A percentile compares a stretch with the other conserved stretches of the same genome.
phyloP scores from a whole-genome alignment of 495 filamentous ascomycete species.

The Penicillium alfredii region DNA sequence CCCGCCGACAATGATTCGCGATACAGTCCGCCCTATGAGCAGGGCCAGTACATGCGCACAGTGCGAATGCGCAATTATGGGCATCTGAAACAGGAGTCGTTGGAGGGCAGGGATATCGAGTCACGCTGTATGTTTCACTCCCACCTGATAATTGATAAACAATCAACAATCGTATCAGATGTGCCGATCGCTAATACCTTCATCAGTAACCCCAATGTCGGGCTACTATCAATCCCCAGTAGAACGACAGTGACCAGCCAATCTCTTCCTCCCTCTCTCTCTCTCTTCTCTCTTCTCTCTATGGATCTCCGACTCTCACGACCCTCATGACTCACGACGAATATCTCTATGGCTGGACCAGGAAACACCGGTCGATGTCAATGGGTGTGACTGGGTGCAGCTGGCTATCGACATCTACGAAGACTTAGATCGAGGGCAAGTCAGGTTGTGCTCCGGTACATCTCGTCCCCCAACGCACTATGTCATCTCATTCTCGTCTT shows the following conservation, averaged over 20 bases:
- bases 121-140: slow-evolving; percentile 26
- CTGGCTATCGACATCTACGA: no score
- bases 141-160: no score
- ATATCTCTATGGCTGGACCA: background rate
- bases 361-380: no score
- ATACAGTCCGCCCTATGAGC: slow-evolving; percentile 23
- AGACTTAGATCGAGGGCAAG: no score
- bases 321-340: slow-evolving; percentile 8
- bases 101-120: slow-evolving; percentile 24
- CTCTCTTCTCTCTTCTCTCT: background rate
- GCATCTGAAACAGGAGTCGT: slow-evolving; percentile 22
- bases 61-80: slow-evolving; percentile 32
- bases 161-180: background rate
- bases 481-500: no score
- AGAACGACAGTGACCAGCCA: background rate
- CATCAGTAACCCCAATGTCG: slow-evolving; percentile 13
- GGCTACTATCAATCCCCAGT: slow-evolving; percentile 9
- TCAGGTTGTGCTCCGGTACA: no score
- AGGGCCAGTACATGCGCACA: slow-evolving; percentile 35
- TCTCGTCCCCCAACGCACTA: no score
- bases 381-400: no score
- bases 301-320: slow-evolving; percentile 6
- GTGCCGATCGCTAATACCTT: background rate
- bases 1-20: slow-evolving; percentile 15
- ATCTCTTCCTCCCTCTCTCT: no score